Evolutionary conservation across 2,329 filamentous ascomycete species (phyloP).

Genomic region (Colletotrichum acutatum): DNA sequence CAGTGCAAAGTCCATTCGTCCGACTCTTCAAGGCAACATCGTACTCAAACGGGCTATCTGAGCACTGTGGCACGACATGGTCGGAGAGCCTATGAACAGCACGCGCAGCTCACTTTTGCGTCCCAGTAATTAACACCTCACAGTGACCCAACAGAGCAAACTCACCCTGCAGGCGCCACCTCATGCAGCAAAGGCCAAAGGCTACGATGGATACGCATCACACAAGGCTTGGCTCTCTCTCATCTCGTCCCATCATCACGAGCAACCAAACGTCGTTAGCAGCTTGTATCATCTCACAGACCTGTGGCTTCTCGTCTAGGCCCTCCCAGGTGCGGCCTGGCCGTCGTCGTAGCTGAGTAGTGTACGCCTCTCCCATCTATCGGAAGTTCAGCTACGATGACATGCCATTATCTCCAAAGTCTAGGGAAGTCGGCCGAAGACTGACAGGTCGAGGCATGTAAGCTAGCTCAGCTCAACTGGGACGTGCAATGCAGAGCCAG

Average conservation of each 20-base stretch:
- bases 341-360: background rate
- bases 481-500: slow-evolving; percentile 2
- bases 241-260: slow-evolving; percentile 3
- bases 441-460: background rate
- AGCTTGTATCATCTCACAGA: background rate
- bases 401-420: background rate
- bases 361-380: background rate
- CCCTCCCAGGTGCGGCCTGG: background rate
- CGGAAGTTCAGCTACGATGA: background rate
- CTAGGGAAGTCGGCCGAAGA: slow-evolving; percentile 7
- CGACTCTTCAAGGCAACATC: background rate
- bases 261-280: background rate
- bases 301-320: background rate
- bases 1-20: background rate
- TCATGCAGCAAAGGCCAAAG: slow-evolving; percentile 31
- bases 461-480: background rate
- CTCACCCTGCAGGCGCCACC: slow-evolving; percentile 22
- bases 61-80: background rate
- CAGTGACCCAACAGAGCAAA: slow-evolving; percentile 13
- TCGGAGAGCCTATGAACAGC: background rate
- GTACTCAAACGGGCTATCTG: background rate
- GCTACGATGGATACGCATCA: slow-evolving; percentile 11
- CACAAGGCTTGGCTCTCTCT: background rate
- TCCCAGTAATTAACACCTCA: background rate
- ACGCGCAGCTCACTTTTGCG: background rate